Base-by-base conservation (phyloP, 176 grass and related monocot genomes). In the Otatea glauca region DNA sequence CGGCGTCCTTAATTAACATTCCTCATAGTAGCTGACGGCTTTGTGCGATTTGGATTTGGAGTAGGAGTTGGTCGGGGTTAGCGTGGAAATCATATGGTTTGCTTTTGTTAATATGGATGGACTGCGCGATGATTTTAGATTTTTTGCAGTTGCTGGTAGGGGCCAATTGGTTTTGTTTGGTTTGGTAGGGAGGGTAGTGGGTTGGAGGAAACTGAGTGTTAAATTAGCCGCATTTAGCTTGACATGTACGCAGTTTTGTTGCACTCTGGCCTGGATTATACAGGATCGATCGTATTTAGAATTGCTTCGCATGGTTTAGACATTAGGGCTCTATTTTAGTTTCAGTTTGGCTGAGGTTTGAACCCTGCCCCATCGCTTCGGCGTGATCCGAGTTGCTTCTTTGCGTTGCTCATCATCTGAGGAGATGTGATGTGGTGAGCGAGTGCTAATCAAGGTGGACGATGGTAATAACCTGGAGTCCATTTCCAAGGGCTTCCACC, bases 381-480 rank as follows among this genome's bases (percentile, higher is more conserved):
- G 25, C 9, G 15, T 2, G 47, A 73, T 32, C 45, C 9, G 15
- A 50, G 45, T 32, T 4, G 0, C 47, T 74, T 8, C 45, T 51
- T 74, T 34, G 45, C 27, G 32, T 73, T 32, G 44, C 45, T 50
- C 43, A 51, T 73, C 70, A 51, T 50, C 25, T 18, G 27, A 64
- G 13, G 61, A 2, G 71, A 90, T 68, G 20, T 64, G 14, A 6
- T 8, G 59, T 18, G 78, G 54, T 21, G 35, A 24, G 14, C 6
- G 37, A 32, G 61, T 27, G 85, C 85, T 92, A 91, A 92, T 94
- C 75, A 79, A 94, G 44, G 78, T 86, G 48, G 75, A 80, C 20
- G 89, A 96, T 42, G 68, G 47, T 69, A 92, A 89, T 14, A 81
- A 94, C 53, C 84, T 99, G 49, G 85, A 91, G 70, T 67, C 75